Base-by-base conservation (phyloP, 2,329 filamentous ascomycete species). In the Rutstroemia sp. region DNA sequence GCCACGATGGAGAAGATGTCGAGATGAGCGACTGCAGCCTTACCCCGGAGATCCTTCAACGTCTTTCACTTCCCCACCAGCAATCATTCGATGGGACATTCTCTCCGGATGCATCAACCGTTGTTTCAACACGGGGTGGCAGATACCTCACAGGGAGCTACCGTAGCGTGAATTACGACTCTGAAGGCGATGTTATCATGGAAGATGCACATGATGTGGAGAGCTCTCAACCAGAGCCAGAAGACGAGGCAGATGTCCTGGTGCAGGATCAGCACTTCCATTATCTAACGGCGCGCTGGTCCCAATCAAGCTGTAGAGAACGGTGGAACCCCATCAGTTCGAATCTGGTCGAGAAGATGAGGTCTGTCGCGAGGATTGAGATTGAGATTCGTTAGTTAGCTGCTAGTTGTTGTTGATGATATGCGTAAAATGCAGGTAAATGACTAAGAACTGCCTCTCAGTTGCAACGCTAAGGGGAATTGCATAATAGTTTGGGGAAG, bases 271-370 rank as follows among this genome's bases (percentile, higher is more conserved):
- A 42, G 12, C 54, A 49, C 34, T 54, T 37, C 12, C 56, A 25
- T 4, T 55, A 59, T 46, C 42, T 58, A n/a, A 54, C 46, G 5
- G 44, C 54, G 9, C 57, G 46, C 5, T 52, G 57, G 49, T 51
- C 48, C 2, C 39, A 23, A 25, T 49, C 52, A 4, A 30, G 44
- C 18, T 37, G 45, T 39, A 37, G 54, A 12, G 10, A 34, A 23
- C 37, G 49, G 30, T 38, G 52, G 34, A 41, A 42, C 4, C 46
- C 21, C 48, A 56, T n/a, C 38, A 42, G 25, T 54, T 54, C 52
- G 21, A 69, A 70, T 58, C 56, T 72, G 42, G 67, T 72, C 14
- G 71, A 72, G 58, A 69, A 72, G 51, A 52, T 71, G 21, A 67
- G 63, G 25, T 38, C 52, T 6, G 41, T 50, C 14, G 41, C 56